These are phyloP conservation scores for Phytophthora pisi DNA, from an alignment of 352 stramenopile genomes.

Conservation along the genomic window DNA sequence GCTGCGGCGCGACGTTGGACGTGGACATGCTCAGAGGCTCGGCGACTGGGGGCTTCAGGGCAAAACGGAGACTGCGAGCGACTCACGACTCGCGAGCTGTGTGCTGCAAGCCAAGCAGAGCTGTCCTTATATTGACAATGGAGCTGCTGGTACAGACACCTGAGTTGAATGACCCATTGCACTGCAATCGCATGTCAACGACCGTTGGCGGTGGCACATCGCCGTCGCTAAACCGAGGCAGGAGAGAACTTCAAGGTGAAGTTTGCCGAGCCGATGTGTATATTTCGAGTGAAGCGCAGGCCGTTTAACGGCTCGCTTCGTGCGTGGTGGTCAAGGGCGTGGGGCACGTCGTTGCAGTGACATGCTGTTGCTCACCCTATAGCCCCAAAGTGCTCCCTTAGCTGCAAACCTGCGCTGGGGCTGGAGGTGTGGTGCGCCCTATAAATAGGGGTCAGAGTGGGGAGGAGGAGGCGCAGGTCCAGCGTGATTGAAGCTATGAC, in stretches of 20 bases:
- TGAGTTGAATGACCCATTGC: not conserved
- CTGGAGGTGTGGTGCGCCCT: not conserved
- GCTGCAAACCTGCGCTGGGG: not conserved
- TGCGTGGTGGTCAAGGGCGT: constrained; percentile 3
- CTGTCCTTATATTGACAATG: not conserved
- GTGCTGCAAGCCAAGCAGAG: too few species aligned
- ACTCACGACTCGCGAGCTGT: too few species aligned
- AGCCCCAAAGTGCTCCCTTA: not conserved
- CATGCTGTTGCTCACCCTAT: not conserved
- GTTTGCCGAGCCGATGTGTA: constrained; percentile 14
- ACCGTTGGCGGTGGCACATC: not conserved
- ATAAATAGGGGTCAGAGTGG: constrained; percentile 4
- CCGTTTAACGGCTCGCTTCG: constrained; percentile 8
- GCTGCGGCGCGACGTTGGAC: constrained; percentile 36
- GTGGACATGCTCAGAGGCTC: constrained; percentile 29
- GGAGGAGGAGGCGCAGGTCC: not conserved
- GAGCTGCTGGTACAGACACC: not conserved
- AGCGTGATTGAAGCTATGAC: constrained; percentile 8
- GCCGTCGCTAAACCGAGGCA: constrained; percentile 3
- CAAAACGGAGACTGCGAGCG: constrained; percentile 31
- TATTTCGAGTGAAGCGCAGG: constrained; percentile 21
- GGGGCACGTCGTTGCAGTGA: constrained; percentile 3
- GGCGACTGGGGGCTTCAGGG: not conserved
- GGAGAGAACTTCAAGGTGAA: constrained; percentile 29
- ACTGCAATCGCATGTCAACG: not conserved